Base-by-base conservation (phyloP, 257 asterid genomes). In the Solanum habrochaites region DNA sequence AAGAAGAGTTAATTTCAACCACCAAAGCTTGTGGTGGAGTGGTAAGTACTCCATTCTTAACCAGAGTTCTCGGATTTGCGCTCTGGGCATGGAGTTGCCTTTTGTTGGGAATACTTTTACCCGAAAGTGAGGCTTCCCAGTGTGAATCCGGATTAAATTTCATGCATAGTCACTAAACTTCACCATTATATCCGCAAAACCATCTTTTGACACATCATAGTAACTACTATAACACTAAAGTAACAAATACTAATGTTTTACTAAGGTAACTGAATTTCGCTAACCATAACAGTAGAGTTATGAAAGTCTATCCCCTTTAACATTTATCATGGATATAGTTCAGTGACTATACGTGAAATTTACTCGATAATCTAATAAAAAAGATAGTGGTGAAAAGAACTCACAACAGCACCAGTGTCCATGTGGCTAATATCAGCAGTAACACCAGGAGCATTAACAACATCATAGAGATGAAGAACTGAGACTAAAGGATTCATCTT, bases 391-490 rank as follows among this genome's bases (percentile, higher is more conserved):
- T 6, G 69, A 49, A 31, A 81, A 81, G 23, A 11, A 86, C 96
- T 86, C 87, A 94, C 98, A 89, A 95, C 98, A 73, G 99, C 99
- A 71, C 98, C 97, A 31, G 99, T 95, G 85, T 96, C 99, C 98
- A 96, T 96, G 91, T 96, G 99, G 88, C 99, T 94, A 69, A 96
- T 88, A 88, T 96, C 99, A 89, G 98, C 99, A 71, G 98, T 95
- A 78, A 96, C 99, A 42, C 99, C 99, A 40, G 98, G 99, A 83
- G 98, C 49, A 75, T 96, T 96, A 52, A 96, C 99, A 72, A 96
- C 99, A 87, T 96, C 99, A 83, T 96, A 96, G 21, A 96, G 99
- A 89, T 96, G 99, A 60, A 96, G 95, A 82, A 94, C 96, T 1
- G 99, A 96, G 83, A 96, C 99, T 85, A 95, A 87, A 40, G 98